Conservation (phyloP, 176 grass and related monocot genomes). For the Oryza glumipatula region DNA sequence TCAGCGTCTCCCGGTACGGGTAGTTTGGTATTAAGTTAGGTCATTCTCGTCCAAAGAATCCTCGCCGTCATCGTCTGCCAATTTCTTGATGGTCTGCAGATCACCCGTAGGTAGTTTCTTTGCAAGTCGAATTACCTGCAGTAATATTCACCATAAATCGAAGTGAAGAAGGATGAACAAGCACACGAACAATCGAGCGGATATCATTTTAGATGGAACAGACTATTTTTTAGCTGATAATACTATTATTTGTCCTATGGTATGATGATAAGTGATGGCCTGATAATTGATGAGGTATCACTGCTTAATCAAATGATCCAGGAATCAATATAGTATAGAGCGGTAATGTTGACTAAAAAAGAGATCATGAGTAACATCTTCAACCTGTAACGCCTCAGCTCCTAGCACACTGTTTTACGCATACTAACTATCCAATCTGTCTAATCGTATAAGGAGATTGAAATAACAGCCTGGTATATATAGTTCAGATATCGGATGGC, state of each 20-base stretch:
- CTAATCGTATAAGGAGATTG: constrained; percentile 9
- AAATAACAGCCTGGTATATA: background rate
- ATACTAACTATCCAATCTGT: background rate
- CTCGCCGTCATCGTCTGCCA: constrained; percentile 39
- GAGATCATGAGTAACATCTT: background rate
- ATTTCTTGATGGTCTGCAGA: constrained; percentile 66
- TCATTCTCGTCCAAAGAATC: constrained; percentile 85
- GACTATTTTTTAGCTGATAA: background rate
- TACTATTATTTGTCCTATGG: background rate
- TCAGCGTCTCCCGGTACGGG: background rate
- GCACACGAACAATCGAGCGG: background rate
- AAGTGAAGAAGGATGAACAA: background rate
- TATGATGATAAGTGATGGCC: background rate
- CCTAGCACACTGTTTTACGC: background rate
- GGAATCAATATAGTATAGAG: background rate
- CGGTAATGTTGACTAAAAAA: background rate
- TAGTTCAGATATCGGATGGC: background rate
- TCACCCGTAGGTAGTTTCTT: constrained; percentile 90
- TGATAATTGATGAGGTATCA: constrained; percentile 3
- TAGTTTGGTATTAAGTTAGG: constrained; percentile 63
- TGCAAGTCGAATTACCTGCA: constrained; percentile 89
- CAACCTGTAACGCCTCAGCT: background rate
- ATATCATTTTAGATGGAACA: background rate
- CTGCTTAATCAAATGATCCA: background rate
- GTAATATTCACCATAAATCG: constrained; percentile 4